phyloP scores from a whole-genome alignment of 805 yeast species.

The Jamesozyma jinghongensis region DNA sequence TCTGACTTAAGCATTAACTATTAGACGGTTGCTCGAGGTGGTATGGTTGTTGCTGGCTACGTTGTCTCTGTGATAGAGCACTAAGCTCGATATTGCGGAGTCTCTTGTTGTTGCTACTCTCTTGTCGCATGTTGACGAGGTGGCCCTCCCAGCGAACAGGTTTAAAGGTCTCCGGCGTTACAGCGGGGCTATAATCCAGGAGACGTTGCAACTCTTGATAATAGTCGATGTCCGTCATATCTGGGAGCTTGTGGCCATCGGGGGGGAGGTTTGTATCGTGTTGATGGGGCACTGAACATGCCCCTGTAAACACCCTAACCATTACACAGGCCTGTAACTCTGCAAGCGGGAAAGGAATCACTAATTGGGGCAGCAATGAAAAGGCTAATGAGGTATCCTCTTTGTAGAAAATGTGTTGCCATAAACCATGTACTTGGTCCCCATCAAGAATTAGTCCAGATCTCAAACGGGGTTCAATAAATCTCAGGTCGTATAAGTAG shows the following conservation, averaged over 20 bases:
- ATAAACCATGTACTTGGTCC: conserved; percentile 35
- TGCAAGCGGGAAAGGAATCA: conserved; percentile 53
- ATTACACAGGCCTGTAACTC: conserved; percentile 59
- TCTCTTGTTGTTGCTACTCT: conserved; percentile 12
- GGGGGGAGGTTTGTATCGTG: conserved; percentile 1
- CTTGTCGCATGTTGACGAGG: conserved; percentile 11
- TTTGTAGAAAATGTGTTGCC: conserved; percentile 49
- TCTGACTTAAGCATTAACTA: no score
- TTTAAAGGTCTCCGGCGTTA: conserved; percentile 12
- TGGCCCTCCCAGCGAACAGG: conserved; percentile 22
- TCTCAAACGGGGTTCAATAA: conserved; percentile 25
- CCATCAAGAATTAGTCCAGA: conserved; percentile 12
- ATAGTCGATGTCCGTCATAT: conserved; percentile 21
- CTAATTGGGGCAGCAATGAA: conserved; percentile 52
- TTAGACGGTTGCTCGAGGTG: conserved; percentile 4
- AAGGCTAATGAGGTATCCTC: conserved; percentile 57
- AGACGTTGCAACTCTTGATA: conserved; percentile 18
- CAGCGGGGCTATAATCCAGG: conserved; percentile 10
- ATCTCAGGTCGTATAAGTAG: conserved; percentile 40
- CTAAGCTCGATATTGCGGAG: conserved; percentile 15
- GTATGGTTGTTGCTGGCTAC: conserved; percentile 15
- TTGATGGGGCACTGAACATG: conserved; percentile 40
- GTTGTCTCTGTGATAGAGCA: conserved; percentile 11
- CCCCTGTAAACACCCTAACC: conserved; percentile 51
- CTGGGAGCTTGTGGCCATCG: conserved; percentile 13